These are phyloP conservation scores for Fusarium torreyae DNA, from an alignment of 2,329 filamentous ascomycete species.

Conservation along the genomic window DNA sequence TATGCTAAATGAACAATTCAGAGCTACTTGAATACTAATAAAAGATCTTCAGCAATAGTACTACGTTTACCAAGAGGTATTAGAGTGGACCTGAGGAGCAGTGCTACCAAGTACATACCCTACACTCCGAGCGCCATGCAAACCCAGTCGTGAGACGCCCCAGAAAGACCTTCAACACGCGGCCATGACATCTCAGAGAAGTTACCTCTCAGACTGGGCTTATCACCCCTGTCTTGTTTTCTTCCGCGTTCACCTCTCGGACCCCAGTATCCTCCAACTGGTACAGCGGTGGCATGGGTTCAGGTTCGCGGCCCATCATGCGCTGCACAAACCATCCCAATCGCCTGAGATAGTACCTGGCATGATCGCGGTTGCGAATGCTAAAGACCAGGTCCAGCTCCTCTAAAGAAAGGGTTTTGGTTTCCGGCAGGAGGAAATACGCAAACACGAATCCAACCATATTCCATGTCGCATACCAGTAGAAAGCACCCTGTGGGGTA, in stretches of 20 bases:
- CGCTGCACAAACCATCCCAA: slow-evolving; percentile 30
- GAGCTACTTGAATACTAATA: not conserved
- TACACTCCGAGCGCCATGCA: not conserved
- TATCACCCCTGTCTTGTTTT: not conserved
- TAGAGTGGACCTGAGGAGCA: not conserved
- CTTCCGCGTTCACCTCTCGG: slow-evolving; percentile 56
- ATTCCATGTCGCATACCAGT: slow-evolving; percentile 64
- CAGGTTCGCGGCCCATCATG: slow-evolving; percentile 12
- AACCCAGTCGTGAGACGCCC: not conserved
- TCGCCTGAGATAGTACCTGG: slow-evolving; percentile 54
- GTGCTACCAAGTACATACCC: not conserved
- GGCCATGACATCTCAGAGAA: not conserved
- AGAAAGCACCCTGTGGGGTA: slow-evolving; percentile 53
- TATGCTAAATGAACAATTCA: not conserved
- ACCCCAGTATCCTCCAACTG: slow-evolving; percentile 43
- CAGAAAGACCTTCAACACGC: not conserved
- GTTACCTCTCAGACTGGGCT: not conserved
- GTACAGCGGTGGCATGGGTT: slow-evolving; percentile 37
- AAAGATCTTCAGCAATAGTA: not conserved
- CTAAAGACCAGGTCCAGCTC: slow-evolving; percentile 66
- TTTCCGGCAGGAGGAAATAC: slow-evolving; percentile 66
- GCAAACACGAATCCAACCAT: slow-evolving; percentile 62
- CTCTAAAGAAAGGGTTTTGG: slow-evolving; percentile 65
- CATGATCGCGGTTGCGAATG: slow-evolving; percentile 59
- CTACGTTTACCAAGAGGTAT: not conserved